Base-by-base conservation (phyloP, 257 asterid species). In the Lycium ferocissimum region DNA sequence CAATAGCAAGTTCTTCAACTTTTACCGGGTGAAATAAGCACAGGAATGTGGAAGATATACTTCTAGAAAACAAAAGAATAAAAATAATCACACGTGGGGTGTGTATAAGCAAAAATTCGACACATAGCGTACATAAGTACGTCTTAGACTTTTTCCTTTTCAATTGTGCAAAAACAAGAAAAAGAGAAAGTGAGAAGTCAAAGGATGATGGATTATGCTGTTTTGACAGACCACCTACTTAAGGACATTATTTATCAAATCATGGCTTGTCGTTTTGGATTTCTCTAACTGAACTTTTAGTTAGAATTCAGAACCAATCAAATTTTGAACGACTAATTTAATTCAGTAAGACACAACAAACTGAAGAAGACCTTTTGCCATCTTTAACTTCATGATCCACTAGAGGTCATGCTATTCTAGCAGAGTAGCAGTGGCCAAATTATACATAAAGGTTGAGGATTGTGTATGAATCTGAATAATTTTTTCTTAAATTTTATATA, bases 261-360 rank as follows among this genome's bases (percentile, higher is more conserved):
- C n/a, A 63, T 1, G 51, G 53, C 83, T 62, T 70, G 37, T 71
- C 58, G 47, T n/a, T 37, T 63, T 8, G 7, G 43, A 17, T 35
- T 63, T 83, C 76, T 84, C 89, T 86, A 81, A 81, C 89, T 82
- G 82, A 84, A 80, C 80, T 78, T 79, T 37, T 35, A 18, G 5
- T 9, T 75, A 75, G 22, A 20, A 49, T 88, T 86, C 18, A 43
- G 66, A 72, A 35, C 76, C 84, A 70, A 85, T 53, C 7, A 13
- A 47, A 76, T 56, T 9, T 65, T 51, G 56, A 18, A 40, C 54
- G 3, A 67, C 61, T 79, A 40, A 33, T 58, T 13, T 62, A 51
- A 65, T 66, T 10, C 33, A 26, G 33, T 26, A 26, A 54, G 47
- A 37, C 75, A 15, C 63, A 84, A 63, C 89, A 73, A 88, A 79